A percentile compares a stretch with the other conserved stretches of the same genome.
These are phyloP conservation scores for Harringtonia lauricola DNA, from an alignment of 2,329 filamentous ascomycete genomes.

Conservation along the genomic window DNA sequence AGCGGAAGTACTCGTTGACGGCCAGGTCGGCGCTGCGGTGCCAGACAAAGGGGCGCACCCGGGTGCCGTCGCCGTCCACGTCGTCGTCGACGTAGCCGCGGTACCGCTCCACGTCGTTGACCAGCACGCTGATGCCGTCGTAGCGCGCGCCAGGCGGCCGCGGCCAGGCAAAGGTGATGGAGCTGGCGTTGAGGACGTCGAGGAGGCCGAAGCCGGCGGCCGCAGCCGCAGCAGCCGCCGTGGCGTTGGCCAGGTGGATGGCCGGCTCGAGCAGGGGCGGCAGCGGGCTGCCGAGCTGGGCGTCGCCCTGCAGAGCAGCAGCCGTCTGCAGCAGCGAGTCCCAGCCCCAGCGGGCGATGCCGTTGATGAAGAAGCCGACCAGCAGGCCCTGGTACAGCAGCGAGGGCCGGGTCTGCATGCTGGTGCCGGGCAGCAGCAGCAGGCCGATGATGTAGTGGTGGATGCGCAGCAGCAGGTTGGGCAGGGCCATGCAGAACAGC, in stretches of 20 bases:
- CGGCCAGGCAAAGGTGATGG: constrained; percentile 51
- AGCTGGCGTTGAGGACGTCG: constrained; percentile 38
- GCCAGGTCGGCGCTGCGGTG: constrained; percentile 34
- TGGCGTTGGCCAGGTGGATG: constrained; percentile 25
- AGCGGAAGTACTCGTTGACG: constrained; percentile 64
- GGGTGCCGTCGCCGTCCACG: constrained; percentile 8
- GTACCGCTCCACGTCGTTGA: constrained; percentile 79
- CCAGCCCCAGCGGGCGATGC: constrained; percentile 89
- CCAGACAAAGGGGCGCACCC: constrained; percentile 43
- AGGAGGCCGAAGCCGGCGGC: not conserved
- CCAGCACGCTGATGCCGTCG: constrained; percentile 68
- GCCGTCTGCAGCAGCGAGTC: constrained; percentile 80
- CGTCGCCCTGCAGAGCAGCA: constrained; percentile 57
- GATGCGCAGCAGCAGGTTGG: constrained; percentile 71
- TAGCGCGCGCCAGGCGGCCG: constrained; percentile 38
- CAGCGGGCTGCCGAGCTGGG: constrained; percentile 50
- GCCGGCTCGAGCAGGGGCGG: constrained; percentile 37
- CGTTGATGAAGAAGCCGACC: constrained; percentile 86
- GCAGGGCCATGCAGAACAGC: constrained; percentile 58
- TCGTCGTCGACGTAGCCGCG: constrained; percentile 56
- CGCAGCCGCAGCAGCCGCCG: not conserved
- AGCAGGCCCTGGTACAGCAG: constrained; percentile 84
- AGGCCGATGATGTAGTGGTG: constrained; percentile 92
- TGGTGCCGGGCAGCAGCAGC: constrained; percentile 76
- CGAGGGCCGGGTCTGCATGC: constrained; percentile 74